Evolutionary conservation across 2,329 filamentous ascomycete species (phyloP), one percentile per base, ranked within the genome.

Genomic region (Exophiala calicioides): DNA sequence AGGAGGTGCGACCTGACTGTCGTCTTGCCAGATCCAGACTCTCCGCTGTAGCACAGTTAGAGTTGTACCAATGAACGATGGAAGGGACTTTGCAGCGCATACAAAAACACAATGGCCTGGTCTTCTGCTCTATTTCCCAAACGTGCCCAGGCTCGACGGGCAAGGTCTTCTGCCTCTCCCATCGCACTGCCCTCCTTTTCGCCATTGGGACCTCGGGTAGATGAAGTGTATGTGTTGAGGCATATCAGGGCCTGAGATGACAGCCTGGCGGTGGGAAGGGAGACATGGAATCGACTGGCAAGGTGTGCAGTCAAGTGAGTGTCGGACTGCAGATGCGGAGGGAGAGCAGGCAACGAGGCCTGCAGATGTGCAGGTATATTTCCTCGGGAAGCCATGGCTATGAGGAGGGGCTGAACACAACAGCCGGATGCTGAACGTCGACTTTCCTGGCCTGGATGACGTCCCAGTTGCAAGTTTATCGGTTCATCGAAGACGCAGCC

Each of bases 11-110:
- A 88, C 53, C 93, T 85, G 61, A 97, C 77, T 0, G 93, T 98
- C 0, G 93, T 96, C 74, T 98, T 98, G 60, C 93, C 93, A 23
- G 93, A 85, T 34, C 93, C 93, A 47, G 90, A 95, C 78, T 98
- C 93, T 68, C 93, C 93, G 57, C 90, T 96, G 57, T 38, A 54
- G 23, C n/a, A 44, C 47, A 33, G 52, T 67, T 50, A 62, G 59
- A 63, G 58, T 65, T 55, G 50, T 53, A 47, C 21, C 37, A 40
- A 44, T 20, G 12, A 29, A 15, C n/a, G n/a, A n/a, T 35, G 6
- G 15, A 21, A 23, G 5, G 13, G 15, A 12, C 27, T 34, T 18
- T 3, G 27, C 34, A 32, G 5, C n/a, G 80, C 88, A 75, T 79
- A 96, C 90, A 98, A 71, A 60, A 98, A 97, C 2, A 96, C 78